Conservation (phyloP, 306 rosid genomes). For the Bauhinia variegata region DNA sequence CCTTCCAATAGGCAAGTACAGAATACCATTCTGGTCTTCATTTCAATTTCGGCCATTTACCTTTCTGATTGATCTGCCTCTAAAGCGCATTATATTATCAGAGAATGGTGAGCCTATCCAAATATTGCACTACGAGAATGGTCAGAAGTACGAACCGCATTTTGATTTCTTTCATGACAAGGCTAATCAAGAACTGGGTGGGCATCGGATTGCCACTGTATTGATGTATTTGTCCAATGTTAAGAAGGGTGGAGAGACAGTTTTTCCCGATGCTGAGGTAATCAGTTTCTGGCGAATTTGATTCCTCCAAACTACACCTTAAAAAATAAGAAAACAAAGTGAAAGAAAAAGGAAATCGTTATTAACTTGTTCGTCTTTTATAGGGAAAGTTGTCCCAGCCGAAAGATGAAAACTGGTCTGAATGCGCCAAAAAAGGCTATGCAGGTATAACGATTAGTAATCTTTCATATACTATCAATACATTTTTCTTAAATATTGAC, state of each 20-base stretch:
- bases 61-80: neutral
- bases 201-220: constrained; percentile 90
- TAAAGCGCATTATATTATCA: constrained; percentile 37
- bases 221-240: constrained; percentile 91
- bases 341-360: constrained; percentile 8
- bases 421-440: constrained; percentile 80
- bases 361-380: constrained; percentile 28
- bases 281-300: constrained; percentile 30
- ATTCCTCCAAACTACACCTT: neutral
- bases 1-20: constrained; percentile 69
- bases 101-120: constrained; percentile 93
- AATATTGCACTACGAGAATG: constrained; percentile 79
- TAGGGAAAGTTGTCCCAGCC: constrained; percentile 56
- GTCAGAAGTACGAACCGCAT: constrained; percentile 93
- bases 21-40: constrained; percentile 2
- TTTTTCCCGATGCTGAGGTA: constrained; percentile 83
- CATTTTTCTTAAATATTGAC: neutral
- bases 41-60: constrained; percentile 12
- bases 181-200: constrained; percentile 74
- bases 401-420: constrained; percentile 62
- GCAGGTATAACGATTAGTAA: constrained; percentile 61
- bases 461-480: neutral
- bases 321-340: neutral
- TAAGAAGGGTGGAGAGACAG: constrained; percentile 90
- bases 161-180: constrained; percentile 86